Evolutionary conservation across 257 asterid genomes (phyloP).

Genomic region (Eustoma russellianum): DNA sequence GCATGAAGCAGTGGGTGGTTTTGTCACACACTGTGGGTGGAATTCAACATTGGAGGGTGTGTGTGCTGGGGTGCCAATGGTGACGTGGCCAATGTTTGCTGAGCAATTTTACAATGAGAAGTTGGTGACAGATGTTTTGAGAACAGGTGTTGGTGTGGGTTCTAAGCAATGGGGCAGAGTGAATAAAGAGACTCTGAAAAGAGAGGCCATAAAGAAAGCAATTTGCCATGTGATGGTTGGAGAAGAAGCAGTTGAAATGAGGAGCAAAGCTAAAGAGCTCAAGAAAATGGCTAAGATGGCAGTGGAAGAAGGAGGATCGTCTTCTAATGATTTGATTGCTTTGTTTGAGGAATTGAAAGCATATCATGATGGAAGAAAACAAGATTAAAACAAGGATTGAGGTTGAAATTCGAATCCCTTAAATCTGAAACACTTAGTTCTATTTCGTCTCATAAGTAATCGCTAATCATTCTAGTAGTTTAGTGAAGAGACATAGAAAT

Average conservation of each 20-base stretch:
- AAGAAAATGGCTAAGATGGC: conserved; percentile 39
- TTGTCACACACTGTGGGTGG: conserved; percentile 51
- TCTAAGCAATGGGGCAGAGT: conserved; percentile 11
- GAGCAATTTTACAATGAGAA: conserved; percentile 47
- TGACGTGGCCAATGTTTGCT: conserved; percentile 43
- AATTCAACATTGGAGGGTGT: conserved; percentile 33
- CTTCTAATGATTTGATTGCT: conserved; percentile 30
- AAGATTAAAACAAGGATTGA: background rate
- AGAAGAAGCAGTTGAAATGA: conserved; percentile 24
- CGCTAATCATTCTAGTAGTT: too few relatives aligned
- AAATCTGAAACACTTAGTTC: background rate
- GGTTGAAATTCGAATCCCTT: too few relatives aligned
- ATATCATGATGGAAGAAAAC: background rate
- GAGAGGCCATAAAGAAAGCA: conserved; percentile 24
- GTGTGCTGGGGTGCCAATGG: conserved; percentile 37
- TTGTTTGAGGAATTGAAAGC: conserved; percentile 21
- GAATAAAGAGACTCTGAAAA: conserved; percentile 11
- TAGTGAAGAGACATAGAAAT: too few relatives aligned
- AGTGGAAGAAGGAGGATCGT: conserved; percentile 56
- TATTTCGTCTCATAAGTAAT: background rate
- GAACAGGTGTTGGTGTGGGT: conserved; percentile 35
- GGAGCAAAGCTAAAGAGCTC: conserved; percentile 16
- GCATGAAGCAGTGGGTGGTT: conserved; percentile 24
- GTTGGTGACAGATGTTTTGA: conserved; percentile 28
- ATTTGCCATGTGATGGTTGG: conserved; percentile 23